Evolutionary conservation across 345 rosid genomes (phyloP).

Genomic region (Salix brachista): DNA sequence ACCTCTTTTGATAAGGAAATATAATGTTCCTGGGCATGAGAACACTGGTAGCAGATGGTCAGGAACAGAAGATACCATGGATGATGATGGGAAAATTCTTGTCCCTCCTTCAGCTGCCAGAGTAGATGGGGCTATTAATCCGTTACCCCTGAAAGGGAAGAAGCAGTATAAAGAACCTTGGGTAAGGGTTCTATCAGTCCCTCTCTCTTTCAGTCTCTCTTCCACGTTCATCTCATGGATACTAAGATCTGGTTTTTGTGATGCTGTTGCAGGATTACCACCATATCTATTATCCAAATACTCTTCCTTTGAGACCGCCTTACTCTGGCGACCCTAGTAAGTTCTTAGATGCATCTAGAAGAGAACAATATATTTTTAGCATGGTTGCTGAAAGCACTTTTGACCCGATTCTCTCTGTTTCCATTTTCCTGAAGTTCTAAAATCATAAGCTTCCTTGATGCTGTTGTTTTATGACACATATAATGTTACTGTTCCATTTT

Average conservation of each 20-base stretch:
- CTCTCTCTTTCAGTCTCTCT: not conserved
- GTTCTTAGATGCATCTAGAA: not conserved
- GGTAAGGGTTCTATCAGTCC: conserved; percentile 7
- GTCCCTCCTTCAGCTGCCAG: conserved; percentile 14
- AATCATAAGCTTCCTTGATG: no score
- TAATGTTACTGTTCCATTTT: no score
- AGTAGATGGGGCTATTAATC: conserved; percentile 19
- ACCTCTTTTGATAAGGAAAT: conserved; percentile 30
- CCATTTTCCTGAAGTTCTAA: no score
- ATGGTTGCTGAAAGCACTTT: not conserved
- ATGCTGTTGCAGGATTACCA: conserved; percentile 23
- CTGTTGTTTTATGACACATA: not conserved
- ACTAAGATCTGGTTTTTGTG: conserved; percentile 3
- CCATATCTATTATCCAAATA: conserved; percentile 15
- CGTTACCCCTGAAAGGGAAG: conserved; percentile 15
- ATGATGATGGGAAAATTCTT: conserved; percentile 6
- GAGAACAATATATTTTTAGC: not conserved
- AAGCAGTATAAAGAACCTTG: conserved; percentile 19
- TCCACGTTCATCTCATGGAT: not conserved
- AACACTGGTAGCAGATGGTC: conserved; percentile 21
- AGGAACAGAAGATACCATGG: conserved; percentile 13
- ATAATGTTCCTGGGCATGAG: conserved; percentile 25
- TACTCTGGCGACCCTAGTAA: conserved; percentile 28
- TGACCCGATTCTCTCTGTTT: not conserved
- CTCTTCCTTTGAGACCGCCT: conserved; percentile 27